Evolutionary conservation across 1,284 basidiomycete species (phyloP), one percentile per base, ranked within the genome.

Genomic region (Pseudozyma pruni): DNA sequence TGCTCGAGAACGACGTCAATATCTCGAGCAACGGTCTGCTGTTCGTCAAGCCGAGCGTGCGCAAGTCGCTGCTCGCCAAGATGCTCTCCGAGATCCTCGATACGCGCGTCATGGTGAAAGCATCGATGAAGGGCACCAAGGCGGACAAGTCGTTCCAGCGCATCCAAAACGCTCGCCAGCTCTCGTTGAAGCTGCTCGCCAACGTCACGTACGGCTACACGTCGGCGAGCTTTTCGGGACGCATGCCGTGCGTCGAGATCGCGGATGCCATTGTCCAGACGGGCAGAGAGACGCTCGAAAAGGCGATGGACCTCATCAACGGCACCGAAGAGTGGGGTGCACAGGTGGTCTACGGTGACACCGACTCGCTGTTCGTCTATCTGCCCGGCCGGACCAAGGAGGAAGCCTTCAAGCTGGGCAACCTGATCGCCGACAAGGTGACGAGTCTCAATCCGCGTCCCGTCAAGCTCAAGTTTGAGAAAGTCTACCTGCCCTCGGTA

Each of bases 181-280:
- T 77, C 8, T 79, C 74, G 25, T 61, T 78, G 22, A 80, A 75
- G 56, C 63, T 78, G 20, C 51, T 82, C n/a, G 83, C 82, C 50
- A 80, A 83, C 50, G 63, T 84, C 56, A 76, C 81, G 0, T 97
- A 97, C 78, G 94, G 94, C 0, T 98, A 98, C 81, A 97, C 94
- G 0, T 88, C 90, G 58, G 95, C 95, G 1, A 90, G 90, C 2
- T 97, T 89, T 78, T 97, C 94, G 16, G 95, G 96, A 3, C 87
- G 95, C 43, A 98, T 98, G 96, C 95, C 96, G 17, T 93, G 92
- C 19, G 94, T 98, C 17, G 94, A 98, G 84, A 92, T 98, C 35
- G 96, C 95, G 0, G 95, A 98, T 80, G 93, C 93, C 53, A 98
- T 98, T 70, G 95, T 98, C 0, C 94, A 98, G 84, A 94, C 89